A percentile compares a stretch with the other conserved stretches of the same genome.
phyloP scores from a whole-genome alignment of 495 filamentous ascomycete genomes.

The Penicillium lagena region DNA sequence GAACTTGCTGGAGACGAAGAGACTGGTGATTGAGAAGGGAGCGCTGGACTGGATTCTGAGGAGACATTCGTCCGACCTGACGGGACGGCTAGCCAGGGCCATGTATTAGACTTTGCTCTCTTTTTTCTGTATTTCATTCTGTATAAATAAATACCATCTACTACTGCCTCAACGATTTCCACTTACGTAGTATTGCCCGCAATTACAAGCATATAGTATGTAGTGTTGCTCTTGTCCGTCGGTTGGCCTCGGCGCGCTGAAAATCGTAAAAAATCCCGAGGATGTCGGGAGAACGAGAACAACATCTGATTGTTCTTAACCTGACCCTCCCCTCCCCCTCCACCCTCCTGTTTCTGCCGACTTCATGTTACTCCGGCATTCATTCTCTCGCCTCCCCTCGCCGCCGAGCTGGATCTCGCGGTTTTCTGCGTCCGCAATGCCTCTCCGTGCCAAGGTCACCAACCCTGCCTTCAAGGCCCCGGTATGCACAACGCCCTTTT shows the following conservation, averaged over 20 bases:
- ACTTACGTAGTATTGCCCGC: background rate
- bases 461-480: conserved; percentile 50
- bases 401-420: conserved; percentile 52
- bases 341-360: conserved; percentile 11
- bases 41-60: conserved; percentile 71
- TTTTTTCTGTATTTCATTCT: conserved; percentile 21
- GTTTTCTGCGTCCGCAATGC: conserved; percentile 56
- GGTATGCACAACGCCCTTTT: conserved; percentile 11
- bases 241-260: no score
- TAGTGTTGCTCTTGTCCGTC: background rate
- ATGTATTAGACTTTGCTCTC: conserved; percentile 18
- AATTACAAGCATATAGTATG: no score
- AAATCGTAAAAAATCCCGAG: conserved; percentile 14
- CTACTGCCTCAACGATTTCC: background rate
- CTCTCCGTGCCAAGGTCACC: conserved; percentile 77
- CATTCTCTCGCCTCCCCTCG: conserved; percentile 35
- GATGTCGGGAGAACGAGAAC: conserved; percentile 23
- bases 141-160: conserved; percentile 29
- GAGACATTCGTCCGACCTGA: conserved; percentile 70
- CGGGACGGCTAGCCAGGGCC: conserved; percentile 24
- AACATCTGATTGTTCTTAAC: conserved; percentile 19
- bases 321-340: conserved; percentile 6
- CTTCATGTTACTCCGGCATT: conserved; percentile 50
- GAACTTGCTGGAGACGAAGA: conserved; percentile 76
- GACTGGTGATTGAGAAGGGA: conserved; percentile 77